A percentile compares a stretch with the other conserved stretches of the same genome.
These are phyloP conservation scores for Hypoxylon lenormandii DNA, from an alignment of 495 filamentous ascomycete species.

Conservation along the genomic window DNA sequence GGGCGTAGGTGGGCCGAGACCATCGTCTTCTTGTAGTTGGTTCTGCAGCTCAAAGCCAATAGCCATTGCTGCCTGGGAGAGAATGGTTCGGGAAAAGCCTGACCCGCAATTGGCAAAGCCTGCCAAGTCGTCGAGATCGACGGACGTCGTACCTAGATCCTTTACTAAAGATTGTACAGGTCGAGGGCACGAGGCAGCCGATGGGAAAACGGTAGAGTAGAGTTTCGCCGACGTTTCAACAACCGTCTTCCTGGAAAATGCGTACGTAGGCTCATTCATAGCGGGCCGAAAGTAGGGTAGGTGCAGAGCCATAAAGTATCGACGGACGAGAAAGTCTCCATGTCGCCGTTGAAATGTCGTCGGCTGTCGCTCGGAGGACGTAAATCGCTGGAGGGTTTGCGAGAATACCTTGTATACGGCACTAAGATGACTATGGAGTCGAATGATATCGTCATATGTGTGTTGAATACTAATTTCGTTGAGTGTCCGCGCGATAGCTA, in stretches of 20 bases:
- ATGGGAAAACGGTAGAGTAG: slow-evolving; percentile 59
- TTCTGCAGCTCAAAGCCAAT: slow-evolving; percentile 62
- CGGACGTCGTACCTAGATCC: slow-evolving; percentile 9
- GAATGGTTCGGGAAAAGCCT: slow-evolving; percentile 57
- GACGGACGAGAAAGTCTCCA: slow-evolving; percentile 61
- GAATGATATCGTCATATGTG: slow-evolving; percentile 51
- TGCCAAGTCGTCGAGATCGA: slow-evolving; percentile 50
- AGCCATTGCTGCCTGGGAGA: slow-evolving; percentile 58
- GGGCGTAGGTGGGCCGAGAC: slow-evolving; percentile 55
- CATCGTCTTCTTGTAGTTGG: slow-evolving; percentile 65
- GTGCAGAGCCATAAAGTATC: slow-evolving; percentile 63
- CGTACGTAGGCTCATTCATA: slow-evolving; percentile 58
- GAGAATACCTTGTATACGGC: slow-evolving; percentile 54
- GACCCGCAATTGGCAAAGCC: slow-evolving; percentile 56
- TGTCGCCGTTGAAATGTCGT: slow-evolving; percentile 55
- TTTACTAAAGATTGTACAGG: slow-evolving; percentile 2
- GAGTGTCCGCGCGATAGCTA: slow-evolving; percentile 60
- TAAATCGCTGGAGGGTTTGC: slow-evolving; percentile 54
- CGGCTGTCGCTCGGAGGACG: slow-evolving; percentile 28
- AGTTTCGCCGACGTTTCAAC: slow-evolving; percentile 65
- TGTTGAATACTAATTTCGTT: slow-evolving; percentile 59
- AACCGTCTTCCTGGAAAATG: slow-evolving; percentile 63
- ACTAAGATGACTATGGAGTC: slow-evolving; percentile 55
- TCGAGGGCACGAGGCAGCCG: slow-evolving; percentile 40
- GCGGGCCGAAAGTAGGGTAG: slow-evolving; percentile 57